Base-by-base conservation (phyloP, 495 filamentous ascomycete species). In the Penicillium steckii region DNA sequence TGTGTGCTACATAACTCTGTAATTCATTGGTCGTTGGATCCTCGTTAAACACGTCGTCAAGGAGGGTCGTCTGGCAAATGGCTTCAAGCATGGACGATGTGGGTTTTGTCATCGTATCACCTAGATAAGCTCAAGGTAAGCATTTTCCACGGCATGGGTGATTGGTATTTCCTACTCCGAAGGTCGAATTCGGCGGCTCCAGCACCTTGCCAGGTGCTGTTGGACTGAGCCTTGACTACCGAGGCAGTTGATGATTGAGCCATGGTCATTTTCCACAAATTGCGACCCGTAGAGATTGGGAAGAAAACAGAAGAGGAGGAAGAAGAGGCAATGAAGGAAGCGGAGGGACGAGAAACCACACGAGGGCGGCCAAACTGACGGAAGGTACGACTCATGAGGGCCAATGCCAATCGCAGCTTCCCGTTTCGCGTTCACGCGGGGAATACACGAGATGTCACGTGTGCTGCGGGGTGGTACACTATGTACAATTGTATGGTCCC, bases 51-150 rank as follows among this genome's bases (percentile, higher is more conserved):
- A 96, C 90, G 56, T 96, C 91, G 66, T 97, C 92, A 24, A 86
- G 70, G 33, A 91, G 71, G 5, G 81, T 82, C 5, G 78, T 80
- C 33, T 73, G 62, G 44, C 70, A 67, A 53, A 85, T 85, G 9
- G 83, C 79, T 30, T 77, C 68, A 13, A 96, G 85, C 92, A 96
- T 96, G 9, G 85, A 80, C 46, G 32, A 49, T 3, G 90, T 95
- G 2, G 93, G 92, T 1, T 90, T 91, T 7, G 93, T 97, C 72
- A 92, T 81, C 21, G 87, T 88, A 62, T 97, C 92, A 68, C 70
- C 72, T 75, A 22, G 17, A 41, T 49, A 10, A 17, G n/a, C 23
- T 15, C 18, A 15, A 37, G 33, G 29, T 32, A 27, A 30, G 3
- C 15, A 13, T 10, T 48, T 10, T 29, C n/a, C n/a, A n/a, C n/a